phyloP scores from a whole-genome alignment of 176 grass and related monocot species.

The maize (Zea mays) region Zm-B73-REFERENCE-NAM-5.0 NC_050096.1:251678501-251679000 shows the following conservation, averaged over 20 bases:
- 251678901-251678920: background rate
- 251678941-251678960: background rate
- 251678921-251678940: background rate
- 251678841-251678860: slow-evolving; percentile 81
- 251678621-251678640: slow-evolving; percentile 76
- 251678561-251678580: background rate
- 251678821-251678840: slow-evolving; percentile 61
- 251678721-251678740: slow-evolving; percentile 70
- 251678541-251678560: background rate
- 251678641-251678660: slow-evolving; percentile 52
- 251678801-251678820: slow-evolving; percentile 59
- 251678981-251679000: no score
- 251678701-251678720: slow-evolving; percentile 53
- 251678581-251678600: background rate
- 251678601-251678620: background rate
- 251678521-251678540: background rate
- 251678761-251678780: slow-evolving; percentile 82
- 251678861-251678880: slow-evolving; percentile 54
- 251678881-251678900: no score
- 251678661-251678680: slow-evolving; percentile 54
- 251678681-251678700: slow-evolving; percentile 77
- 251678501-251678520: slow-evolving; percentile 31
- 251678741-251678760: slow-evolving; percentile 86
- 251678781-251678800: slow-evolving; percentile 84
- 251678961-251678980: background rate